A percentile compares a stretch with the other conserved stretches of the same genome.
phyloP scores from a whole-genome alignment of 164 flowering plant species.

The Vitis labrusca region DNA sequence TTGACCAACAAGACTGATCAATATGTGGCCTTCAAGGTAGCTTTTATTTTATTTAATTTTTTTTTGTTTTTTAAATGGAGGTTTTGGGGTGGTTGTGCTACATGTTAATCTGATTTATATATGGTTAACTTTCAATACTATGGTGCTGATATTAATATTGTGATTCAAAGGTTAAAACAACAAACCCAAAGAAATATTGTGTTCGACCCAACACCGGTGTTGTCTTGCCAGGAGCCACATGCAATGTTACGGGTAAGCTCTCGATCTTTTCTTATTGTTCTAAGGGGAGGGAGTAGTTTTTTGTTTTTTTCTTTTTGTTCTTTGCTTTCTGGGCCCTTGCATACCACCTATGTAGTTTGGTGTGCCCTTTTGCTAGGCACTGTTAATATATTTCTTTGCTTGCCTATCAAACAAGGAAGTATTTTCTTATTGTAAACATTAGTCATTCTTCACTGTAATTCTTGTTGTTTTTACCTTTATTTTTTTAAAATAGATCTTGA shows the following conservation, averaged over 20 bases:
- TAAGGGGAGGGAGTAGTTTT: too few relatives aligned
- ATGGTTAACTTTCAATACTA: background rate
- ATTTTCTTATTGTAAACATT: background rate
- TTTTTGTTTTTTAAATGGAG: background rate
- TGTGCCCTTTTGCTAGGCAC: too few relatives aligned
- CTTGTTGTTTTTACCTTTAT: too few relatives aligned
- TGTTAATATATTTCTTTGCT: too few relatives aligned
- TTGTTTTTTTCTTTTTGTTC: background rate
- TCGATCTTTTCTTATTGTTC: background rate
- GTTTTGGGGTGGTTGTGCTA: background rate
- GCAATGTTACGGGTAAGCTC: conserved; percentile 66
- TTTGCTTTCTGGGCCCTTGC: background rate
- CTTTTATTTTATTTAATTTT: background rate
- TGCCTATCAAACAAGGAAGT: too few relatives aligned
- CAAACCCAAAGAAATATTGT: conserved; percentile 87
- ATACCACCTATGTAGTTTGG: background rate
- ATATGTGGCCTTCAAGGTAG: conserved; percentile 84
- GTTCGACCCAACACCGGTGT: conserved; percentile 87
- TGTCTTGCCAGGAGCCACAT: conserved; percentile 59
- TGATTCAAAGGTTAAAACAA: conserved; percentile 74
- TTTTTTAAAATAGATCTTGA: too few relatives aligned
- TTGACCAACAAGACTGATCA: conserved; percentile 74
- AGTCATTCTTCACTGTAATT: too few relatives aligned
- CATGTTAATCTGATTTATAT: conserved; percentile 2
- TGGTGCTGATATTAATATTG: background rate